These are phyloP conservation scores for Pisolithus thermaeus DNA, from an alignment of 1,284 basidiomycete genomes.

Conservation along the genomic window DNA sequence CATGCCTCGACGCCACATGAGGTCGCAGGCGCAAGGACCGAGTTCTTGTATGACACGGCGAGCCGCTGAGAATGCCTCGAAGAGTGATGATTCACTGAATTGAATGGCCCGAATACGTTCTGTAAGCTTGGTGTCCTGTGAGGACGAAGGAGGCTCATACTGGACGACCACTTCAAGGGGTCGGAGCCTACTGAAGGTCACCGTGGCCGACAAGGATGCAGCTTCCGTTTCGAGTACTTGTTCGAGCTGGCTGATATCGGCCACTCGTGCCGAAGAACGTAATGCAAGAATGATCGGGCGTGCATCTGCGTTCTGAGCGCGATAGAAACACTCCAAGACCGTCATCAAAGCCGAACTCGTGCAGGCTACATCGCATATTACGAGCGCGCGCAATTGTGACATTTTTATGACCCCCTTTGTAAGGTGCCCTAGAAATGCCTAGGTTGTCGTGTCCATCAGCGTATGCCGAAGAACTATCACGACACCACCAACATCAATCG, in stretches of 20 bases:
- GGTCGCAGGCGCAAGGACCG: slow-evolving; percentile 58
- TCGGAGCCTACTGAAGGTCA: slow-evolving; percentile 23
- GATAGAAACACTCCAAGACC: slow-evolving; percentile 42
- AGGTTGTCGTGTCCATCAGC: slow-evolving; percentile 7
- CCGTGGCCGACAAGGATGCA: slow-evolving; percentile 23
- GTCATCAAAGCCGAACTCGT: slow-evolving; percentile 31
- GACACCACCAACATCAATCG: slow-evolving; percentile 30
- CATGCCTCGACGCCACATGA: slow-evolving; percentile 54
- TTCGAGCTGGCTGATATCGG: slow-evolving; percentile 37
- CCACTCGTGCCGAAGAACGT: slow-evolving; percentile 23
- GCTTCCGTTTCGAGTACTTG: slow-evolving; percentile 32
- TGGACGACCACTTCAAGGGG: slow-evolving; percentile 32
- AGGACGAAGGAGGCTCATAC: slow-evolving; percentile 27
- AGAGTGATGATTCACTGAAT: slow-evolving; percentile 32
- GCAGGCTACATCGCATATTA: slow-evolving; percentile 35
- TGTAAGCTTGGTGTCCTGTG: slow-evolving; percentile 29
- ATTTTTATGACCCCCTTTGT: slow-evolving; percentile 29
- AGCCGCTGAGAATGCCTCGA: slow-evolving; percentile 40
- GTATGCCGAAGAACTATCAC: slow-evolving; percentile 1
- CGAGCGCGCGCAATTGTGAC: slow-evolving; percentile 37
- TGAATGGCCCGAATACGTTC: slow-evolving; percentile 34
- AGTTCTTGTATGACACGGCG: slow-evolving; percentile 43
- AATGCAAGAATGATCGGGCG: slow-evolving; percentile 43
- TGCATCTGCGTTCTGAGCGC: slow-evolving; percentile 27
- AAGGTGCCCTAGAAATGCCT: slow-evolving; percentile 30